Percentiles rank a stretch among this genome's conserved stretches.
Conservation (phyloP, 208 protist species). For the Leptomonas seymouri region DNA sequence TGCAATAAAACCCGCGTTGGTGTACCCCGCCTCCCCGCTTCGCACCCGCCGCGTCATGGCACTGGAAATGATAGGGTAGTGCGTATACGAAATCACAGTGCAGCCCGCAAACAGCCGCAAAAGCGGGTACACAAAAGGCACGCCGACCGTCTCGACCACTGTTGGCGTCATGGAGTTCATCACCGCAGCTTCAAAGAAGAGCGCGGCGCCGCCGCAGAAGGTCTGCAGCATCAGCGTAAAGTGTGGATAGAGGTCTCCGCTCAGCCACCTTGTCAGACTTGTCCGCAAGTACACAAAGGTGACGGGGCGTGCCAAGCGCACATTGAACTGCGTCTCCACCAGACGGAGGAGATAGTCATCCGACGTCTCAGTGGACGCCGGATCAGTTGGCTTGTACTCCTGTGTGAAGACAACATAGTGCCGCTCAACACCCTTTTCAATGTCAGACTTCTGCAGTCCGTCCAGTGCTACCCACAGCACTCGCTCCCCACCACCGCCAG, state of each 20-base stretch:
- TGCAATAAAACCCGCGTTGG: conserved; percentile 78
- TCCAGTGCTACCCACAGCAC: conserved; percentile 94
- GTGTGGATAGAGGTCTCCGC: conserved; percentile 67
- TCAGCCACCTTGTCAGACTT: conserved; percentile 55
- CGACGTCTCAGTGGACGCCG: neutral
- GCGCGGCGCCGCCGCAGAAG: conserved; percentile 80
- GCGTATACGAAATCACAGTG: conserved; percentile 94
- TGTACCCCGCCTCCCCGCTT: conserved; percentile 53
- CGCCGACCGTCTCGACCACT: conserved; percentile 96
- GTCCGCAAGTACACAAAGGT: conserved; percentile 68
- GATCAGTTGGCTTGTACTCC: conserved; percentile 21
- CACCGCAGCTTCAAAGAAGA: conserved; percentile 91
- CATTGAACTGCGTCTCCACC: conserved; percentile 71
- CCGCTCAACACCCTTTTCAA: conserved; percentile 32
- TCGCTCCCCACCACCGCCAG: conserved; percentile 96
- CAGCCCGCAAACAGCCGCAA: conserved; percentile 82
- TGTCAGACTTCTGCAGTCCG: conserved; percentile 61
- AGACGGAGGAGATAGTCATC: conserved; percentile 29
- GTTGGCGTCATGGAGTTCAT: conserved; percentile 53
- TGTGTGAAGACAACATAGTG: conserved; percentile 70
- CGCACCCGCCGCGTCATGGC: conserved; percentile 78
- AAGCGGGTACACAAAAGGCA: conserved; percentile 95
- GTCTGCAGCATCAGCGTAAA: conserved; percentile 95
- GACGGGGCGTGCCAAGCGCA: conserved; percentile 57
- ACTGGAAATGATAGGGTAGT: conserved; percentile 97